phyloP scores from a whole-genome alignment of 768 basidiomycete species.

The Termitomyces sp. region DNA sequence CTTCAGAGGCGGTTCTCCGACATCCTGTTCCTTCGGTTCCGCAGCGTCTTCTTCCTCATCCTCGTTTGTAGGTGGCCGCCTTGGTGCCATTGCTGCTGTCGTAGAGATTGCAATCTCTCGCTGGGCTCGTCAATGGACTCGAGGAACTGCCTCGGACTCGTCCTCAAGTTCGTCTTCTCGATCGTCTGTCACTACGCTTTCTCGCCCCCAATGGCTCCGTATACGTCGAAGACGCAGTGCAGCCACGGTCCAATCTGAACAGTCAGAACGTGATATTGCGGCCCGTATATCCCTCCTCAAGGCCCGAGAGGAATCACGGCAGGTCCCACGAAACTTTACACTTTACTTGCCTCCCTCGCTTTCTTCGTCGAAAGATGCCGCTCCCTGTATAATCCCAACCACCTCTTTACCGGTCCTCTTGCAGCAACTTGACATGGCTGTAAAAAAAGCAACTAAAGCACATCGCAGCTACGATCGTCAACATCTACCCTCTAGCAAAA shows the following conservation, averaged over 20 bases:
- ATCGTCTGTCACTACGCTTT: conserved; percentile 33
- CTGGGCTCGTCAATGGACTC: conserved; percentile 72
- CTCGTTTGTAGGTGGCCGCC: conserved; percentile 30
- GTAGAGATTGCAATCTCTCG: conserved; percentile 67
- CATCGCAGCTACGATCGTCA: conserved; percentile 22
- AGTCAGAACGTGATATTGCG: conserved; percentile 55
- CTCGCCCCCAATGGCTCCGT: conserved; percentile 35
- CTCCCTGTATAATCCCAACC: conserved; percentile 31
- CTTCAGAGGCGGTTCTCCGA: conserved; percentile 49
- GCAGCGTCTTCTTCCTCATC: conserved; percentile 31
- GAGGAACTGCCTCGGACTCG: conserved; percentile 33
- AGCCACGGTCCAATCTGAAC: conserved; percentile 44
- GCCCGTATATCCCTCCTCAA: conserved; percentile 55
- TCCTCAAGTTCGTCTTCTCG: conserved; percentile 40
- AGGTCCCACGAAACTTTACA: conserved; percentile 57
- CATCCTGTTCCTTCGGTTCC: conserved; percentile 21
- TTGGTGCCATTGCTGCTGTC: conserved; percentile 53
- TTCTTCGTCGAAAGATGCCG: conserved; percentile 4
- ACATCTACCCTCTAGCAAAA: conserved; percentile 8
- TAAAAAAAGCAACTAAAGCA: conserved; percentile 34
- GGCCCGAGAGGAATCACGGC: conserved; percentile 55
- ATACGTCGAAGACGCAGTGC: conserved; percentile 43
- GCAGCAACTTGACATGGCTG: conserved; percentile 40
- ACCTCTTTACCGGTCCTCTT: conserved; percentile 44
- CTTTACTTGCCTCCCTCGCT: conserved; percentile 53